Evolutionary conservation across 768 basidiomycete species (phyloP), one percentile per base, ranked within the genome.

Genomic region (Tubosaeta sp.): DNA sequence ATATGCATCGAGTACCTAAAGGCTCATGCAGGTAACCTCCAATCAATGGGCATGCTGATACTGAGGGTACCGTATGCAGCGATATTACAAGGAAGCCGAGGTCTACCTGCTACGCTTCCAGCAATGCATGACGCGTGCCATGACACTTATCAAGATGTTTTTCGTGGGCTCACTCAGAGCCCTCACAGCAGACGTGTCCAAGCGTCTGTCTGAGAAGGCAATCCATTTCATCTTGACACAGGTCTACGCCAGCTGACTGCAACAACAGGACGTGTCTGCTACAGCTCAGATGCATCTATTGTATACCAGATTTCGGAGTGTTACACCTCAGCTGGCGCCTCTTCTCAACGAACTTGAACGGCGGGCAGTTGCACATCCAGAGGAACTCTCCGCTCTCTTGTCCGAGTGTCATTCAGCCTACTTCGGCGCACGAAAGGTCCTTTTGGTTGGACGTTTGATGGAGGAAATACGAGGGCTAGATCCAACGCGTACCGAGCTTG

Each of bases 141-240:
- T 98, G 95, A 98, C 94, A 0, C 78, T 99, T 39, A 91, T 98
- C 73, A 95, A 90, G 69, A 94, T 98, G 84, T 94, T 88, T 70
- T 97, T 96, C 61, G 84, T 95, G 6, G 87, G 86, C 5, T 87
- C 89, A 8, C 73, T 98, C 6, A 78, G 87, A 35, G 83, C 87
- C 0, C 76, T 96, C 11, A 82, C 87, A 1, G 71, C 80, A 4
- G 95, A 98, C 59, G 80, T 95, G 19, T 78, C 79, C 1, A 87
- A 79, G 59, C 80, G 87, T 10, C 65, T 94, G 40, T 76, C 76
- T 2, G 92, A 94, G 53, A 88, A 86, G 76, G 90, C 85, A 51
- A 14, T 45, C 1, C 42, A 39, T 11, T 16, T 6, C n/a, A 2
- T 24, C 22, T 27, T 6, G 14, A 25, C 30, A 27, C 27, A 16